A percentile compares a stretch with the other conserved stretches of the same genome.
Evolutionary conservation across 78 protist species (phyloP).

Genomic region (Isochrysis galbana): DNA sequence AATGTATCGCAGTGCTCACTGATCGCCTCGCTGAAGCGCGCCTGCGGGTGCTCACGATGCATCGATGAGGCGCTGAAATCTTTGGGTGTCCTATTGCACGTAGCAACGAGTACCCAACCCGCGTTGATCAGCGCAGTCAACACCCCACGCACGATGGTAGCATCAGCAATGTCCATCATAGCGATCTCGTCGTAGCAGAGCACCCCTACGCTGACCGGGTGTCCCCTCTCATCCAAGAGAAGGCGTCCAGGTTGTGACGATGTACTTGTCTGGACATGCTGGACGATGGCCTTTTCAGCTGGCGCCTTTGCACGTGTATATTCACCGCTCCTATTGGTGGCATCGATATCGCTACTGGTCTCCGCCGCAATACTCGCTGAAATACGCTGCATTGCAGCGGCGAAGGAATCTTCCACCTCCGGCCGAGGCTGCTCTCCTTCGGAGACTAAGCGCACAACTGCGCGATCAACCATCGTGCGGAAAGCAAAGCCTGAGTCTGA

Average conservation of each 20-base stretch:
- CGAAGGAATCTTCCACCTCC: too few relatives aligned
- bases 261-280: too few relatives aligned
- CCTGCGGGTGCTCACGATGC: slow-evolving; percentile 21
- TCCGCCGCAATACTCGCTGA: background rate
- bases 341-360: too few relatives aligned
- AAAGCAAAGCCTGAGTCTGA: background rate
- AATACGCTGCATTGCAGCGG: background rate
- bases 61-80: background rate
- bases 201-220: background rate
- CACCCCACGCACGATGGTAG: background rate
- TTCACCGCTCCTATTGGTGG: too few relatives aligned
- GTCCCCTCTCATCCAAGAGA: background rate
- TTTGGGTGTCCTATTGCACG: slow-evolving; percentile 26
- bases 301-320: too few relatives aligned
- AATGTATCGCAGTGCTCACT: background rate
- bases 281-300: too few relatives aligned
- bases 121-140: background rate
- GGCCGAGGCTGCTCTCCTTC: too few relatives aligned
- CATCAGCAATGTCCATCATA: slow-evolving; percentile 32
- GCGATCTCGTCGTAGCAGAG: slow-evolving; percentile 52
- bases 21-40: background rate
- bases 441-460: too few relatives aligned
- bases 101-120: slow-evolving; percentile 33
- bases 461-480: too few relatives aligned
- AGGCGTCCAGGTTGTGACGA: too few relatives aligned